Evolutionary conservation across 2,329 filamentous ascomycete species (phyloP).

Genomic region (Ophiocordyceps unilateralis): DNA sequence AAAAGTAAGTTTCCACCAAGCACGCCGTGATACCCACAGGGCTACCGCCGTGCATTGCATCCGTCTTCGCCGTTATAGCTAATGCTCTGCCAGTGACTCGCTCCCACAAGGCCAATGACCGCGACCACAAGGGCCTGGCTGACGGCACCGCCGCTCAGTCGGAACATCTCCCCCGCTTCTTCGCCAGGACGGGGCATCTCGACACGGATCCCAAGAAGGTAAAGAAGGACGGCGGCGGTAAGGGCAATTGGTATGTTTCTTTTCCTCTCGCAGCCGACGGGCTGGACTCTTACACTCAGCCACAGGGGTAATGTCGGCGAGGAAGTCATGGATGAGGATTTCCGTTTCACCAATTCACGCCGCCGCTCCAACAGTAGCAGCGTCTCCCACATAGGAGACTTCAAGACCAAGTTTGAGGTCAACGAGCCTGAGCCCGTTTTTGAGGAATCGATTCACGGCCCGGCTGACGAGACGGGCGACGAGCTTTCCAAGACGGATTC

Average conservation of each 20-base stretch:
- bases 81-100: constrained; percentile 59
- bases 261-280: neutral
- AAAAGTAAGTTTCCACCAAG: neutral
- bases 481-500: constrained; percentile 37
- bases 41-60: neutral
- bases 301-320: constrained; percentile 67
- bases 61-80: neutral
- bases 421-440: constrained; percentile 83
- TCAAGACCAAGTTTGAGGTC: constrained; percentile 95
- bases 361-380: constrained; percentile 86
- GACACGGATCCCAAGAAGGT: constrained; percentile 79
- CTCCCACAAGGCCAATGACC: constrained; percentile 89
- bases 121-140: constrained; percentile 66
- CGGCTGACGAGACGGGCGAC: constrained; percentile 33
- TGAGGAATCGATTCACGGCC: constrained; percentile 68
- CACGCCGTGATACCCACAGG: neutral
- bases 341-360: constrained; percentile 70
- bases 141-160: constrained; percentile 53
- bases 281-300: neutral
- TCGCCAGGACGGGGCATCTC: constrained; percentile 69
- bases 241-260: constrained; percentile 71
- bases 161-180: constrained; percentile 77
- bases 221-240: constrained; percentile 91
- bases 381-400: constrained; percentile 52
- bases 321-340: constrained; percentile 69